A percentile compares a stretch with the other conserved stretches of the same genome.
These are phyloP conservation scores for Capsella rubella DNA, from an alignment of 441 rosid genomes.

Conservation along the genomic window DNA sequence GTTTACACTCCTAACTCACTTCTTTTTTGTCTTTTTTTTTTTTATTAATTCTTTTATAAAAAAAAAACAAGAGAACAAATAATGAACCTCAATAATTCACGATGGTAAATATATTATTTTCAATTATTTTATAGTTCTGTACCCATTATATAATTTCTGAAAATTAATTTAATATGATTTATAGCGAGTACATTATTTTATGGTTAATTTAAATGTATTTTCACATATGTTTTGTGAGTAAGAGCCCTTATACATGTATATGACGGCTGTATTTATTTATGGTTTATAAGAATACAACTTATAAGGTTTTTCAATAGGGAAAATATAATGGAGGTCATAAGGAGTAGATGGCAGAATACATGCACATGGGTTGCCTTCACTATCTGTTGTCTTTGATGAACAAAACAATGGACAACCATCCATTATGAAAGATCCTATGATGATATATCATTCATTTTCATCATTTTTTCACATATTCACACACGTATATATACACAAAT, in stretches of 20 bases:
- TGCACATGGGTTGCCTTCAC: conserved; percentile 48
- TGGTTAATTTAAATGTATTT: background rate
- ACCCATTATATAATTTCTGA: background rate
- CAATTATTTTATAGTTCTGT: background rate
- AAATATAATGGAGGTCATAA: conserved; percentile 28
- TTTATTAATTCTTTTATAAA: background rate
- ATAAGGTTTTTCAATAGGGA: conserved; percentile 20
- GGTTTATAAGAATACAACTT: conserved; percentile 13
- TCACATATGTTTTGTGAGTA: background rate
- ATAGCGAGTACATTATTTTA: background rate
- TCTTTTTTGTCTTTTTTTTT: background rate
- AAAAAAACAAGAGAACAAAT: background rate
- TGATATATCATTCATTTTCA: conserved; percentile 33
- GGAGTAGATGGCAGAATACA: conserved; percentile 33
- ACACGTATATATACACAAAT: background rate
- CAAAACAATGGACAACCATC: conserved; percentile 40
- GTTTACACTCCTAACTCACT: conserved; percentile 36
- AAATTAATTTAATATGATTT: background rate
- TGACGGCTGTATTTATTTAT: background rate
- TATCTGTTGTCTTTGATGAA: conserved; percentile 44
- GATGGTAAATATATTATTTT: background rate
- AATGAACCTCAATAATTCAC: conserved; percentile 25
- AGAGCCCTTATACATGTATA: background rate
- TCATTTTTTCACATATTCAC: background rate
- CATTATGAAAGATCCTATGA: conserved; percentile 28